Percentiles rank a stretch among this genome's conserved stretches.
Evolutionary conservation across 208 protist genomes (phyloP).

Genomic region (Trypanosoma mega): DNA sequence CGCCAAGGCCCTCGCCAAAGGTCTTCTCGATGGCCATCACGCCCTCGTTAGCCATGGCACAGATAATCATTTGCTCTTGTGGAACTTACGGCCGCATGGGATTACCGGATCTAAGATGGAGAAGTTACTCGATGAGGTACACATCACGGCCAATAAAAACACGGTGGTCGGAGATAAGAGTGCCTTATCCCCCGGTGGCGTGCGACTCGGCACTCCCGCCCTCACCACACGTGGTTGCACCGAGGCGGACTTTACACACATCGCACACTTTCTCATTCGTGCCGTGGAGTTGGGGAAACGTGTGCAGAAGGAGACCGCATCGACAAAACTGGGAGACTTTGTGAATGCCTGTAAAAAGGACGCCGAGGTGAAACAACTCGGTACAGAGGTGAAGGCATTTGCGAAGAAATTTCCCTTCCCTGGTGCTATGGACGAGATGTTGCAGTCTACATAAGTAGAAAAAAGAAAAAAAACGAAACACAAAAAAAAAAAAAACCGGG

Average conservation of each 20-base stretch:
- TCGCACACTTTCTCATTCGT: conserved; percentile 92
- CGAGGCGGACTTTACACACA: conserved; percentile 87
- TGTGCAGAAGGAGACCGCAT: conserved; percentile 56
- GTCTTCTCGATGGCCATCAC: conserved; percentile 86
- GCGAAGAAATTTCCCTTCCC: conserved; percentile 86
- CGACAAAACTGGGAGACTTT: conserved; percentile 81
- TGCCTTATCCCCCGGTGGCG: conserved; percentile 92
- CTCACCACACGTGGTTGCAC: conserved; percentile 95
- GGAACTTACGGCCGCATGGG: conserved; percentile 95
- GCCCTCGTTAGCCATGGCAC: conserved; percentile 94
- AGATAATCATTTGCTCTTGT: conserved; percentile 98
- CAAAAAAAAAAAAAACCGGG: too few relatives aligned
- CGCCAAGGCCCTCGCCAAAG: conserved; percentile 73
- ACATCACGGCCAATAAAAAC: conserved; percentile 98
- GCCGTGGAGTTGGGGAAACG: conserved; percentile 79
- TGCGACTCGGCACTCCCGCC: conserved; percentile 96
- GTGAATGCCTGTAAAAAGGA: conserved; percentile 39
- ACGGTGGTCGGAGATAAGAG: conserved; percentile 94
- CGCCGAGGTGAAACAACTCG: conserved; percentile 52
- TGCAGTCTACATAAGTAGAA: too few relatives aligned
- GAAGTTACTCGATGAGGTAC: conserved; percentile 90
- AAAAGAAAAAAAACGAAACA: too few relatives aligned
- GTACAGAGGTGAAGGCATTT: conserved; percentile 82
- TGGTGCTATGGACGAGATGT: too few relatives aligned
- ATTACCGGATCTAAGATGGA: conserved; percentile 97